Evolutionary conservation across 768 basidiomycete species (phyloP), one percentile per base, ranked within the genome.

Genomic region (Suillus variegatus): DNA sequence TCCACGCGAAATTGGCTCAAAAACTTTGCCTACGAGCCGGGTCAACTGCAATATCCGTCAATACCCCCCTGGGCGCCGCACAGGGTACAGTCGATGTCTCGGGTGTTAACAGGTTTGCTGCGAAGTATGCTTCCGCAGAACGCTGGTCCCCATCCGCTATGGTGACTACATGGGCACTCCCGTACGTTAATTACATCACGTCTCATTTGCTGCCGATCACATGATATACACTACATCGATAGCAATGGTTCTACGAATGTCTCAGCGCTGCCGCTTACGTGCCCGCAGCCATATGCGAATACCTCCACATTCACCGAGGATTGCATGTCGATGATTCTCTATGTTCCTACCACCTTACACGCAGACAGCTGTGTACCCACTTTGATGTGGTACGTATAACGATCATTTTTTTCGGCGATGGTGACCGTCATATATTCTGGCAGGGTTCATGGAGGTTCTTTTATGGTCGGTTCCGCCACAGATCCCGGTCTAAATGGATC

Each of bases 391-490:
- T 88, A 73, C 36, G 83, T 78, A 3, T 41, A 36, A 9, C 62
- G 38, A 60, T 49, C 38, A 36, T 32, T 22, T 46, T 28, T 28
- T 44, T 41, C 13, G 64, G 25, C 57, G 46, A 25, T 51, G 25
- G 13, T 20, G 51, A n/a, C 28, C 49, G 32, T 60, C 41, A 46
- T 43, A 36, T 52, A 28, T 40, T 35, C 35, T 64, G 41, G 2
- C 68, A 92, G 92, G 93, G 82, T 95, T 62, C 95, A 95, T 68
- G 95, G 94, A 12, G 94, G 95, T 25, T 94, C 93, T 0, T 93
- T 91, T 75, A 77, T 85, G 60, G 69, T 80, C 5, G 93, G 95
- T 8, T 89, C 89, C 46, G 88, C 91, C 5, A 88, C 86, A 10
- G 86, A 80, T 32, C 83, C 90, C 16, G 92, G 88, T 38, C 78